These are phyloP conservation scores for Colletotrichum sp. DNA, from an alignment of 2,329 filamentous ascomycete genomes.

Conservation along the genomic window DNA sequence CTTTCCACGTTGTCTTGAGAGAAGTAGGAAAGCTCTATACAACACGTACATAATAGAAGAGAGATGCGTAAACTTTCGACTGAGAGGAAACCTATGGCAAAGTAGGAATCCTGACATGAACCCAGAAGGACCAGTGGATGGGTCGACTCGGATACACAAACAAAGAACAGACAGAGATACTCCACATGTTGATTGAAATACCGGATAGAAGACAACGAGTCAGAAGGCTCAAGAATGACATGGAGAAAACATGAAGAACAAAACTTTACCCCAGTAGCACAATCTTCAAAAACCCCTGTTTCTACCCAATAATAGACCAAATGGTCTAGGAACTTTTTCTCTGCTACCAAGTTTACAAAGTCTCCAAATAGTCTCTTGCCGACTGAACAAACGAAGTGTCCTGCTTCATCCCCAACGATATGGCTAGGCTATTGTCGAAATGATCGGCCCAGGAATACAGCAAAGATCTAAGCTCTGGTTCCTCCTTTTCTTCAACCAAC, in stretches of 20 bases:
- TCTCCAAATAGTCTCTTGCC: not conserved
- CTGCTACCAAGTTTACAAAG: not conserved
- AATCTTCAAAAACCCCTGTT: not conserved
- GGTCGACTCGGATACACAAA: not conserved
- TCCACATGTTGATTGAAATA: not conserved
- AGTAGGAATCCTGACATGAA: accelerated
- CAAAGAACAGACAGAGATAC: not conserved
- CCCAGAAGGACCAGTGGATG: not conserved
- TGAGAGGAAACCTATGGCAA: not conserved
- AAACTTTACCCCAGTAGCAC: not conserved
- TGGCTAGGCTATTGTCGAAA: not conserved
- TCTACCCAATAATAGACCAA: not conserved
- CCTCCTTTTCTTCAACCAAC: not conserved
- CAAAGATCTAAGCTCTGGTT: not conserved
- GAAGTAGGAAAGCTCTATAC: not conserved
- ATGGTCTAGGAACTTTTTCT: not conserved
- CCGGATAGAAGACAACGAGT: not conserved
- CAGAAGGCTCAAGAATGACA: accelerated
- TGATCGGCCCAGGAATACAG: not conserved
- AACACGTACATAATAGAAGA: not conserved
- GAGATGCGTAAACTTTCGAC: not conserved
- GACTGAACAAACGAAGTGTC: not conserved
- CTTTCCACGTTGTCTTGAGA: not conserved
- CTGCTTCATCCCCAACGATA: not conserved
- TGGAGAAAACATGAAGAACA: not conserved